Base-by-base conservation (phyloP, 1,139 yeast genomes). In the Suhomyces bribrorum region DNA sequence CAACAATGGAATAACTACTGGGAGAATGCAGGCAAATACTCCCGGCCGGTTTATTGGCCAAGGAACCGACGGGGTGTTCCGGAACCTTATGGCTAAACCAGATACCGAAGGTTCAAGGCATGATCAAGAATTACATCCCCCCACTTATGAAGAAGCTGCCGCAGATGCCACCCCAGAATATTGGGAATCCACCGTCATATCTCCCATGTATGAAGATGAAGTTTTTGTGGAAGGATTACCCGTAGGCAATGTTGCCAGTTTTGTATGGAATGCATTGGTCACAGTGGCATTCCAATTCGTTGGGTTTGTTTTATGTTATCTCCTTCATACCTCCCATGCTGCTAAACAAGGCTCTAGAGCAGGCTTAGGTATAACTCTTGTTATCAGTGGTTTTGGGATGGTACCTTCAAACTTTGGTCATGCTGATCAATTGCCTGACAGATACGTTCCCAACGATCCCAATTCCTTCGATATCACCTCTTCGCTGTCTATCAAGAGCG, bases 161-260 rank as follows among this genome's bases (percentile, higher is more conserved):
- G 86, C 92, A 2, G 99, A 92, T 60, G 79, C 95, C 15, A 81
- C 95, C 0, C 99, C 99, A 0, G 96, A 96, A 31, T 94, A 94
- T 61, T 94, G 97, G 95, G 98, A 94, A 59, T 79, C 89, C 12
- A 81, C 95, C 1, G 83, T 90, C 38, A 77, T 89, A 56, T 80
- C 95, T 1, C 88, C 90, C 13, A 88, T 89, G 43, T 86, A 83
- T 48, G 76, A 70, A 37, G 97, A 92, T 57, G 97, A 90, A 59
- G 83, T 92, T 28, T 88, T 88, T 61, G 90, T 94, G 28, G 96
- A 92, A 50, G 97, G 97, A 0, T 69, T 94, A 47, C 97, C 98
- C 0, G 97, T 90, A n/a, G 99, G 98, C 1, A 86, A 86, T 53
- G 61, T 86, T 18, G 82, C 95, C 32, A 88, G 87, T 56, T 84